Conservation (phyloP, 2,329 filamentous ascomycete species). For the Elsinoe arachidis region DNA sequence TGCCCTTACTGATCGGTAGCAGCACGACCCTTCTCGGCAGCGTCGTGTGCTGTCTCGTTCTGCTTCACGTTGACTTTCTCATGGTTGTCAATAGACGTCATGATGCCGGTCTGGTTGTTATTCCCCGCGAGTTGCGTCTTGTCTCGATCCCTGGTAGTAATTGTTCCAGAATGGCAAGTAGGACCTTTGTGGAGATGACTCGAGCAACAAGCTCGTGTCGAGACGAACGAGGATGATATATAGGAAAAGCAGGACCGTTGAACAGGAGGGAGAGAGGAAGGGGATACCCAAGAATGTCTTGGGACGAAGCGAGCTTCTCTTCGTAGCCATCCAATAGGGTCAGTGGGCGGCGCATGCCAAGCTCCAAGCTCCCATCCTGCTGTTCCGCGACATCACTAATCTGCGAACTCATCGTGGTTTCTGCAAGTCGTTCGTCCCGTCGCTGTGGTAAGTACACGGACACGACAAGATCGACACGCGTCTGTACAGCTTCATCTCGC, state of each 20-base stretch:
- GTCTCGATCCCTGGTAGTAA: background rate
- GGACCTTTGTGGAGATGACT: background rate
- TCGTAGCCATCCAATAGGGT: background rate
- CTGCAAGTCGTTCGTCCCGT: background rate
- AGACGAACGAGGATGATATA: background rate
- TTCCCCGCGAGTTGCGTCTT: background rate
- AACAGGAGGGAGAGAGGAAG: background rate
- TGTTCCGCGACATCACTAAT: background rate
- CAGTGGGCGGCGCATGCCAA: background rate
- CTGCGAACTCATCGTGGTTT: constrained; percentile 5
- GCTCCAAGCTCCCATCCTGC: background rate
- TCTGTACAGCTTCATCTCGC: background rate
- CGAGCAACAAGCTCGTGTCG: background rate
- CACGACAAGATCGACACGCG: background rate
- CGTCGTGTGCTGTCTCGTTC: constrained; percentile 25
- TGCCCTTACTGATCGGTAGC: constrained; percentile 40
- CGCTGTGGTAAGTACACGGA: background rate
- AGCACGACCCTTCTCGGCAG: constrained; percentile 37
- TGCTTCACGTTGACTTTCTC: constrained; percentile 3
- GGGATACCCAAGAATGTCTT: background rate
- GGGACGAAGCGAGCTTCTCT: background rate
- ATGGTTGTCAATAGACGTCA: constrained; percentile 1
- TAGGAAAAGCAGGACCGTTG: background rate
- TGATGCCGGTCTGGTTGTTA: background rate
- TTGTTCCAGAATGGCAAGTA: background rate